phyloP scores from a whole-genome alignment of 257 asterid species.

The Handroanthus guayacan region DNA sequence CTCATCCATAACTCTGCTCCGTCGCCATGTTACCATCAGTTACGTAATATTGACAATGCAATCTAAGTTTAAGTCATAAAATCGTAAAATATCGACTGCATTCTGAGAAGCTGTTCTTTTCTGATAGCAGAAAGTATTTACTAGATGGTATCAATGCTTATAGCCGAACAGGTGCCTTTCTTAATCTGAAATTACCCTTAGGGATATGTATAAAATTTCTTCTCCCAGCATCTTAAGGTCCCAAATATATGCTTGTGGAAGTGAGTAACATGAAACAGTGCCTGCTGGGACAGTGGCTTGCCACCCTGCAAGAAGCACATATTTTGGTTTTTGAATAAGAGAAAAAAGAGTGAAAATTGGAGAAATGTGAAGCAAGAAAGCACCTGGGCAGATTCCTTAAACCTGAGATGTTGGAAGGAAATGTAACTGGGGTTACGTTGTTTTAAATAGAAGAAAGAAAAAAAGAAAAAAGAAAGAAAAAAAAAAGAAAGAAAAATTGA shows the following conservation, averaged over 20 bases:
- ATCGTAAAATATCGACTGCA: not conserved
- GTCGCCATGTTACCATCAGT: not conserved
- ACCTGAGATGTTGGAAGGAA: not conserved
- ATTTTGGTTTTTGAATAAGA: not conserved
- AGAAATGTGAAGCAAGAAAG: not conserved
- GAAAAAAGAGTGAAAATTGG: not conserved
- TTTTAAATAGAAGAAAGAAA: not conserved
- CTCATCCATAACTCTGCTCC: not conserved
- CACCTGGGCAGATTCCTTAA: not conserved
- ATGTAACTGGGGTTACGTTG: not conserved
- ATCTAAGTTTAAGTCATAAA: not conserved
- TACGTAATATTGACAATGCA: not conserved
- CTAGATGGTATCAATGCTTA: not conserved
- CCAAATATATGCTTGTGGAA: not conserved
- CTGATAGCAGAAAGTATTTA: not conserved
- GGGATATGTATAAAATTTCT: not conserved
- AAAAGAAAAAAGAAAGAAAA: too few species aligned
- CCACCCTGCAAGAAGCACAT: too few species aligned
- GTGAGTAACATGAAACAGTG: not conserved
- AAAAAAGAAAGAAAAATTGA: too few species aligned
- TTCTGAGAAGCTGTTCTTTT: conserved; percentile 9
- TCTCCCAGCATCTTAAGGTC: not conserved
- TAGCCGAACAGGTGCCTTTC: not conserved
- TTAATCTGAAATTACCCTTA: conserved; percentile 3
- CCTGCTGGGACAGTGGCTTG: not conserved